A percentile compares a stretch with the other conserved stretches of the same genome.
Conservation (phyloP, 148 eudicot species). For the Polygonum maritimum region DNA sequence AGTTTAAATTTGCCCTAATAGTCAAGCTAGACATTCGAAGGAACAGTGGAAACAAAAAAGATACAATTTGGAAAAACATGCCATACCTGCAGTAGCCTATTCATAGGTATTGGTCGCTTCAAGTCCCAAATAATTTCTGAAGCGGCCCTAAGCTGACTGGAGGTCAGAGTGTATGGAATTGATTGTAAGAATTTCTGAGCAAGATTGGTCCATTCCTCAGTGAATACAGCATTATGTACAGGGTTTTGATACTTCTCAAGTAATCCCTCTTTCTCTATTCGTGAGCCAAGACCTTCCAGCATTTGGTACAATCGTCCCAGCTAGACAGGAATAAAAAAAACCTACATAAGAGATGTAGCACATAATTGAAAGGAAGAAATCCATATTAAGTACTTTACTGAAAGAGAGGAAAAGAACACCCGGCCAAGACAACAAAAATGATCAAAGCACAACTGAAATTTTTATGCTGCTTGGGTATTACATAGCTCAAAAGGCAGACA, state of each 20-base stretch:
- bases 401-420: not conserved
- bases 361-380: not conserved
- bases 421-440: not conserved
- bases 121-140: conserved; percentile 95
- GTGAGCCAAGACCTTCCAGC: conserved; percentile 88
- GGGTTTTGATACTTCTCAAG: conserved; percentile 67
- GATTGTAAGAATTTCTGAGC: conserved; percentile 52
- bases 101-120: conserved; percentile 85
- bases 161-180: conserved; percentile 75
- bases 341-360: not conserved
- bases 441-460: not conserved
- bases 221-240: conserved; percentile 31
- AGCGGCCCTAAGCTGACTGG: conserved; percentile 71
- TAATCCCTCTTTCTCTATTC: conserved; percentile 71
- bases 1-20: not conserved
- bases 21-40: not conserved
- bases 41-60: not conserved
- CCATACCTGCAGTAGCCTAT: conserved; percentile 82
- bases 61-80: not conserved
- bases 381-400: not conserved
- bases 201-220: conserved; percentile 71
- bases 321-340: conserved; percentile 20
- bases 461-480: not conserved
- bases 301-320: conserved; percentile 81
- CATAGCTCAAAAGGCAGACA: not conserved